Evolutionary conservation across 495 filamentous ascomycete genomes (phyloP).

Genomic region (Trichocladium uniseriatum): DNA sequence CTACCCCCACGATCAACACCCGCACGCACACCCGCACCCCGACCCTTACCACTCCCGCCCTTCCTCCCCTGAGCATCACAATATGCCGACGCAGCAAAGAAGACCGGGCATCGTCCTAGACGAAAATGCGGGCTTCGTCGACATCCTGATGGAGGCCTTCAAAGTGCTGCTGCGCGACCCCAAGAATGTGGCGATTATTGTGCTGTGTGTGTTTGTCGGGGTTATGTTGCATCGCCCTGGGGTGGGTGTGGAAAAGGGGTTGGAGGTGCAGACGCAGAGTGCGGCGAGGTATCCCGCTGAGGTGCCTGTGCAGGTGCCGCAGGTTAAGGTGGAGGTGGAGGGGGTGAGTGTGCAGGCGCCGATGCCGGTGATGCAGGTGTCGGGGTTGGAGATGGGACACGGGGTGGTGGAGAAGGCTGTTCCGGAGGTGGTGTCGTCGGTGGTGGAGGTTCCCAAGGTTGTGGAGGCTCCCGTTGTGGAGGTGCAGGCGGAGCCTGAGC

Average conservation of each 20-base stretch:
- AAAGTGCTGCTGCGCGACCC: slow-evolving; percentile 50
- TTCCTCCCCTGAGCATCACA: slow-evolving; percentile 12
- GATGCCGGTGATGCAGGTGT: neutral
- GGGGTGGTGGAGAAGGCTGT: neutral
- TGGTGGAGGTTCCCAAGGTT: neutral
- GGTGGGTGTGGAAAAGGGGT: neutral
- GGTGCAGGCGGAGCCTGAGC: too few species aligned
- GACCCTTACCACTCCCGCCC: slow-evolving; percentile 21
- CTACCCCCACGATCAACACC: slow-evolving; percentile 3
- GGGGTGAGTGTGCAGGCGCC: neutral
- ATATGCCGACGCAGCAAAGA: slow-evolving; percentile 7
- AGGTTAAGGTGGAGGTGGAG: neutral
- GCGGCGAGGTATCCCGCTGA: too few species aligned
- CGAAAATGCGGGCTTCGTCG: slow-evolving; percentile 40
- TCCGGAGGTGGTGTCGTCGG: neutral
- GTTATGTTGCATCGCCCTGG: slow-evolving; percentile 35
- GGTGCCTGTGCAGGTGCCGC: too few species aligned
- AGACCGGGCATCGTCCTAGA: neutral
- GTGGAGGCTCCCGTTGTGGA: neutral
- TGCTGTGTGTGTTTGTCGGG: slow-evolving; percentile 51
- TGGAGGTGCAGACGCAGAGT: neutral
- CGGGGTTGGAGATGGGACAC: neutral
- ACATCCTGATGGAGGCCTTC: slow-evolving; percentile 59
- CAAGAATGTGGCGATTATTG: slow-evolving; percentile 59
- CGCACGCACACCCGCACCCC: slow-evolving; percentile 7